Evolutionary conservation across 2,329 filamentous ascomycete genomes (phyloP).

Genomic region (Diaporthe caulivora): DNA sequence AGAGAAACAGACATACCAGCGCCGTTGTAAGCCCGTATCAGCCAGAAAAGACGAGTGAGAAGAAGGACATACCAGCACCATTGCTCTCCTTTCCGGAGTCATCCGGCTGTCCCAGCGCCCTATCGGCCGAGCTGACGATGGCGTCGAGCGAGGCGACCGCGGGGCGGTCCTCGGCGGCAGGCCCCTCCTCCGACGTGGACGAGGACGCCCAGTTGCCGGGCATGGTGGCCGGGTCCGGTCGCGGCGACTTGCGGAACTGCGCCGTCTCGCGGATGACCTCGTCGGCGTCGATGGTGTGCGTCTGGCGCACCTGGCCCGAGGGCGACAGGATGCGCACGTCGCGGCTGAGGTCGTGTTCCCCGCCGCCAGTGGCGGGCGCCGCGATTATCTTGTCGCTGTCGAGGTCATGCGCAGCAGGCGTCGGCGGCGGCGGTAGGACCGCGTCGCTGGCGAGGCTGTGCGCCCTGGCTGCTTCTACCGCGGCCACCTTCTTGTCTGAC

Average conservation of each 20-base stretch:
- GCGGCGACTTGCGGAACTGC: slow-evolving; percentile 38
- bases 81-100: slow-evolving; percentile 9
- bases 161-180: background rate
- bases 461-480: background rate
- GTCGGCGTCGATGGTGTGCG: slow-evolving; percentile 28
- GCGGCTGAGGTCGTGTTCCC: slow-evolving; percentile 30
- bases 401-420: background rate
- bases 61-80: slow-evolving; percentile 31
- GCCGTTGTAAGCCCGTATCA: background rate
- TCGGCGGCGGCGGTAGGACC: background rate
- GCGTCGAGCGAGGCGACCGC: slow-evolving; percentile 17
- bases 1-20: slow-evolving; percentile 30
- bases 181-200: slow-evolving; percentile 6
- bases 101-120: slow-evolving; percentile 5
- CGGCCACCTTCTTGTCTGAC: slow-evolving; percentile 29
- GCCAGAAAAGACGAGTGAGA: too few species aligned
- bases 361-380: background rate
- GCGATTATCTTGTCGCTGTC: slow-evolving; percentile 19
- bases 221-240: slow-evolving; percentile 29
- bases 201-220: slow-evolving; percentile 31
- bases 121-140: slow-evolving; percentile 21
- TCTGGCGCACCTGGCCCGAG: slow-evolving; percentile 31
- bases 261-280: slow-evolving; percentile 30
- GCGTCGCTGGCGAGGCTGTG: slow-evolving; percentile 25
- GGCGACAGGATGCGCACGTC: slow-evolving; percentile 39